phyloP scores from a whole-genome alignment of 1,284 basidiomycete genomes.

The Chiua sp. region DNA sequence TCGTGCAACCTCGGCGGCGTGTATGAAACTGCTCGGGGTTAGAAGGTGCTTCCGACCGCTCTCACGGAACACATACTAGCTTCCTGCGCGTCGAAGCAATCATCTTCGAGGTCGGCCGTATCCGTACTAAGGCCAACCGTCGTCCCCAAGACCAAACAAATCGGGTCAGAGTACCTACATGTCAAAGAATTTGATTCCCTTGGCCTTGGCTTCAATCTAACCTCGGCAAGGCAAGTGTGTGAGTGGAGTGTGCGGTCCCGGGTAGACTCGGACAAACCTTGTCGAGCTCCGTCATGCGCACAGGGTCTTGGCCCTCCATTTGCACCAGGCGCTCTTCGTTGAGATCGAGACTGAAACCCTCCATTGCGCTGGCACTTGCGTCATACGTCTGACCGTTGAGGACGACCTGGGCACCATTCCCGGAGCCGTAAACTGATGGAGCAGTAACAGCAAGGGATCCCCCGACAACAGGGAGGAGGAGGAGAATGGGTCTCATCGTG shows the following conservation, averaged over 20 bases:
- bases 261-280: slow-evolving; percentile 56
- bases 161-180: slow-evolving; percentile 57
- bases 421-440: slow-evolving; percentile 12
- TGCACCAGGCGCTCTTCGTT: slow-evolving; percentile 76
- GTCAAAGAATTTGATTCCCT: slow-evolving; percentile 84
- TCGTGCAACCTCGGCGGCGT: slow-evolving; percentile 63
- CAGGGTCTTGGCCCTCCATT: slow-evolving; percentile 67
- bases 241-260: background rate
- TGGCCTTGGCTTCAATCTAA: slow-evolving; percentile 76
- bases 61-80: slow-evolving; percentile 42
- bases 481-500: slow-evolving; percentile 24
- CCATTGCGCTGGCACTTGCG: slow-evolving; percentile 16
- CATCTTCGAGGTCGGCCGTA: slow-evolving; percentile 60
- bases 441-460: slow-evolving; percentile 24
- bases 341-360: slow-evolving; percentile 67
- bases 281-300: slow-evolving; percentile 84
- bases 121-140: slow-evolving; percentile 64
- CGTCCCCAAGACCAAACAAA: slow-evolving; percentile 13
- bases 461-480: slow-evolving; percentile 27
- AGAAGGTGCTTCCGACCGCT: slow-evolving; percentile 6
- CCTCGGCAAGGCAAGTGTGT: background rate
- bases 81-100: slow-evolving; percentile 41
- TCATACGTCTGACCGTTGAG: slow-evolving; percentile 34
- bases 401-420: slow-evolving; percentile 18
- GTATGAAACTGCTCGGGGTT: slow-evolving; percentile 50